These are phyloP conservation scores for Fusarium buxicola DNA, from an alignment of 2,329 filamentous ascomycete genomes.

Conservation along the genomic window DNA sequence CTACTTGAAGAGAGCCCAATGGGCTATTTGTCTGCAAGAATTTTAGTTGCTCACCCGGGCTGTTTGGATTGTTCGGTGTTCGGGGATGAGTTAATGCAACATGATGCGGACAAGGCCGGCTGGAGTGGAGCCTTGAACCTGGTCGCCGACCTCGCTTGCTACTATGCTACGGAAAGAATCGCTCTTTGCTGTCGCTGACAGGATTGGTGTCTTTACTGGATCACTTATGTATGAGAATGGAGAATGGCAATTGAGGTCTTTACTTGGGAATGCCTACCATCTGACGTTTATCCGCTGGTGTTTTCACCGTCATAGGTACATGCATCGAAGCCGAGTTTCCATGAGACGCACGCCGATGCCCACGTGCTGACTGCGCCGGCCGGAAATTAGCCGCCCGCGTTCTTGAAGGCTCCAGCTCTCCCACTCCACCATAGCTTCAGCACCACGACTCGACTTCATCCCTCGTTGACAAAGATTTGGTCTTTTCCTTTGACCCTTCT, in stretches of 20 bases:
- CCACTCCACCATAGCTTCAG: constrained; percentile 33
- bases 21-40: constrained; percentile 1
- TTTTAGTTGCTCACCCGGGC: constrained; percentile 13
- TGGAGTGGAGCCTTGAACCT: constrained; percentile 39
- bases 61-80: constrained; percentile 19
- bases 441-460: constrained; percentile 23
- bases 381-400: constrained; percentile 32
- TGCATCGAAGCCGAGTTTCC: not conserved
- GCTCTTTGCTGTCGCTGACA: constrained; percentile 1
- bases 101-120: constrained; percentile 33
- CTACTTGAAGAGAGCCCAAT: not conserved
- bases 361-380: constrained; percentile 18
- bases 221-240: not conserved
- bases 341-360: constrained; percentile 11
- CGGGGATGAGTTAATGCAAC: constrained; percentile 31
- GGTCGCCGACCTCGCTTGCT: constrained; percentile 35
- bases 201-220: not conserved
- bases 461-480: not conserved
- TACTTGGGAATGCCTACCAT: not conserved
- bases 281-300: constrained; percentile 16
- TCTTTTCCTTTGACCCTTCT: constrained; percentile 2
- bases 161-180: constrained; percentile 36
- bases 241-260: not conserved
- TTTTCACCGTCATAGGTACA: constrained; percentile 10
- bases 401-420: constrained; percentile 3